phyloP scores from a whole-genome alignment of 129 eudicot species.

The Flaveria ramosissima region DNA sequence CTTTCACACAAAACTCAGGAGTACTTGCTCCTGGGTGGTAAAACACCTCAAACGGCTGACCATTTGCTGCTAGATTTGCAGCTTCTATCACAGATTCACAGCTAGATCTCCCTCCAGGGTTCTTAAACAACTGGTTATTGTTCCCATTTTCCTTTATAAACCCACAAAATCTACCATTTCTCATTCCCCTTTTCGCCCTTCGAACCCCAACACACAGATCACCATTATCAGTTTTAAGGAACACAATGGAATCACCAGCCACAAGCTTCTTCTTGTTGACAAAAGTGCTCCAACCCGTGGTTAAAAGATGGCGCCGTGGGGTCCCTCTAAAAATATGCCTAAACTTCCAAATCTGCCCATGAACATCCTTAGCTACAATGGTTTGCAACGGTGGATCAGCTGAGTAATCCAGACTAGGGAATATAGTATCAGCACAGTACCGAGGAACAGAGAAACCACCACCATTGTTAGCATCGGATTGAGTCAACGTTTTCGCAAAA shows the following conservation, averaged over 20 bases:
- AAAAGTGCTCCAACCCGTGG: conserved; percentile 84
- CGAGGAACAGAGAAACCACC: conserved; percentile 91
- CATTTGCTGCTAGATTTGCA: conserved; percentile 55
- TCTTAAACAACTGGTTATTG: conserved; percentile 21
- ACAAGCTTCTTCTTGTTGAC: conserved; percentile 71
- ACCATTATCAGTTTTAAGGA: conserved; percentile 64
- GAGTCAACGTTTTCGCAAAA: conserved; percentile 69
- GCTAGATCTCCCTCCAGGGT: conserved; percentile 37
- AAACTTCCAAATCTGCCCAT: conserved; percentile 59
- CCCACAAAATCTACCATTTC: conserved; percentile 37
- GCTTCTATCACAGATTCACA: conserved; percentile 63
- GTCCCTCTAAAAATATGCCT: conserved; percentile 84
- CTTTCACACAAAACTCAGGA: conserved; percentile 86
- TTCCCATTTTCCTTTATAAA: conserved; percentile 21
- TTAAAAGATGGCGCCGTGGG: conserved; percentile 76
- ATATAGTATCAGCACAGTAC: conserved; percentile 70
- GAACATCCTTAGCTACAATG: conserved; percentile 44
- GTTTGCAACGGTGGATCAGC: conserved; percentile 82
- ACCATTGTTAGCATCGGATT: conserved; percentile 91
- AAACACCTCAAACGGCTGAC: conserved; percentile 72
- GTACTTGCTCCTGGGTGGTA: conserved; percentile 58
- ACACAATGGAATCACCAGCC: conserved; percentile 82
- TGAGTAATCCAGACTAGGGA: conserved; percentile 54
- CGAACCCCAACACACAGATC: conserved; percentile 81
- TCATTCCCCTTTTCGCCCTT: conserved; percentile 64